A percentile compares a stretch with the other conserved stretches of the same genome.
phyloP scores from a whole-genome alignment of 225 moss, liverwort and hornwort species.

The Marchantia paleacea region DNA sequence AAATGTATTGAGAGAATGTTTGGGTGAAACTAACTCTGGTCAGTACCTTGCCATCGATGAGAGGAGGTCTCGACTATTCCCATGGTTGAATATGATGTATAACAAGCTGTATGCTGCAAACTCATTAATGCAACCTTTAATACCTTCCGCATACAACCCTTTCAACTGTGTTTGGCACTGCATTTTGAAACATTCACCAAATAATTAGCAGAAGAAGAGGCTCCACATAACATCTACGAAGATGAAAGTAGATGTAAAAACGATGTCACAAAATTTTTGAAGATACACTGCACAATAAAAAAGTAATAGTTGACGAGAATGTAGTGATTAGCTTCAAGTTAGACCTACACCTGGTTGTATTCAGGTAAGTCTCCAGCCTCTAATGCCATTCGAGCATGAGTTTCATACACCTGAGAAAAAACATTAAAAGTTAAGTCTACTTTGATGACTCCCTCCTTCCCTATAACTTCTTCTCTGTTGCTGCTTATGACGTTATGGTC shows the following conservation, averaged over 20 bases:
- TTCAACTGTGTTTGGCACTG: constrained; percentile 95
- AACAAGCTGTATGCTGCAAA: constrained; percentile 87
- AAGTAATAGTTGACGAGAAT: too few species aligned
- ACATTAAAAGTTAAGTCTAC: neutral
- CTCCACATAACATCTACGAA: neutral
- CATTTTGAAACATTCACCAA: constrained; percentile 1
- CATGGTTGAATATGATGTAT: constrained; percentile 84
- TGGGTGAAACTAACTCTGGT: neutral
- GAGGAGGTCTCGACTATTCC: constrained; percentile 76
- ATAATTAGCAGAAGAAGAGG: neutral
- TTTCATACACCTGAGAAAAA: constrained; percentile 71
- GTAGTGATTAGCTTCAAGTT: too few species aligned
- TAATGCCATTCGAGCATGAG: constrained; percentile 88
- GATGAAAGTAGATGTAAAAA: too few species aligned
- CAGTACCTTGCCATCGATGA: constrained; percentile 77
- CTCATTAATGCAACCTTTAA: constrained; percentile 75
- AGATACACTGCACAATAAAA: too few species aligned
- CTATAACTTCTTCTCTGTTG: too few species aligned
- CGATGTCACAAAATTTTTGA: too few species aligned
- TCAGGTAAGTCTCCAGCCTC: constrained; percentile 94
- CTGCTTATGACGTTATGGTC: too few species aligned
- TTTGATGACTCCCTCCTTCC: neutral
- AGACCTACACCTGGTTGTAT: constrained; percentile 67
- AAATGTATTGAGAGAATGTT: too few species aligned
- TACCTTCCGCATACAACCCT: constrained; percentile 82